phyloP scores from a whole-genome alignment of 108 stramenopile genomes.

The Pseudonitzschia pungens region DNA sequence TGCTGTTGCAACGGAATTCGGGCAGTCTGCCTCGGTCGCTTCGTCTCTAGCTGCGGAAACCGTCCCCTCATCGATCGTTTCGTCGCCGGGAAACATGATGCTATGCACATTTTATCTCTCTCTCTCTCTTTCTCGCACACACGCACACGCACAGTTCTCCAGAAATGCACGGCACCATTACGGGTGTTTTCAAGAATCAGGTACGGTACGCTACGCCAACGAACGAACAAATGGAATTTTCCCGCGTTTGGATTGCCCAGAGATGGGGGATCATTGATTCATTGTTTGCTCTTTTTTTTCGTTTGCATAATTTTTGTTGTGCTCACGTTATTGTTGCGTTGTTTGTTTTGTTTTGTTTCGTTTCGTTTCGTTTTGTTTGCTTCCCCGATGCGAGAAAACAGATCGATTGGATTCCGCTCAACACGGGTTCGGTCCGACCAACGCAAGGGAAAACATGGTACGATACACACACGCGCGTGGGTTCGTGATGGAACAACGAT shows the following conservation, averaged over 20 bases:
- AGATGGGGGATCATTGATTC: not conserved
- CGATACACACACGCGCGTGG: not conserved
- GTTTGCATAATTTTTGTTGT: too few relatives aligned
- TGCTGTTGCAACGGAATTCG: too few relatives aligned
- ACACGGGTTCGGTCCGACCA: constrained; percentile 59
- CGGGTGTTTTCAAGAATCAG: constrained; percentile 66
- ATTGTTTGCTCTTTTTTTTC: not conserved
- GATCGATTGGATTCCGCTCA: constrained; percentile 77
- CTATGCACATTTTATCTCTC: too few relatives aligned
- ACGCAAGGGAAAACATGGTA: constrained; percentile 48
- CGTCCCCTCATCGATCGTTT: constrained; percentile 7
- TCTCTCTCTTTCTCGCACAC: too few relatives aligned
- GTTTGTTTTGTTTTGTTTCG: too few relatives aligned
- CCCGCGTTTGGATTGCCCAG: too few relatives aligned
- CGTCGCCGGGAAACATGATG: too few relatives aligned
- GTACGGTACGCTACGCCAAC: not conserved
- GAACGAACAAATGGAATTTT: not conserved
- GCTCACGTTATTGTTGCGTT: too few relatives aligned
- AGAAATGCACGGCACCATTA: constrained; percentile 73
- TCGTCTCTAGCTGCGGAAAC: too few relatives aligned
- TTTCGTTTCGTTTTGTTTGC: too few relatives aligned
- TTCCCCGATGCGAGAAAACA: not conserved
- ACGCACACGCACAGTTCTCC: constrained; percentile 61
- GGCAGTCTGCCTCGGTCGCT: too few relatives aligned
- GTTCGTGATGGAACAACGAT: too few relatives aligned